Evolutionary conservation across 2,329 filamentous ascomycete genomes (phyloP).

Genomic region (Botrytis aclada): DNA sequence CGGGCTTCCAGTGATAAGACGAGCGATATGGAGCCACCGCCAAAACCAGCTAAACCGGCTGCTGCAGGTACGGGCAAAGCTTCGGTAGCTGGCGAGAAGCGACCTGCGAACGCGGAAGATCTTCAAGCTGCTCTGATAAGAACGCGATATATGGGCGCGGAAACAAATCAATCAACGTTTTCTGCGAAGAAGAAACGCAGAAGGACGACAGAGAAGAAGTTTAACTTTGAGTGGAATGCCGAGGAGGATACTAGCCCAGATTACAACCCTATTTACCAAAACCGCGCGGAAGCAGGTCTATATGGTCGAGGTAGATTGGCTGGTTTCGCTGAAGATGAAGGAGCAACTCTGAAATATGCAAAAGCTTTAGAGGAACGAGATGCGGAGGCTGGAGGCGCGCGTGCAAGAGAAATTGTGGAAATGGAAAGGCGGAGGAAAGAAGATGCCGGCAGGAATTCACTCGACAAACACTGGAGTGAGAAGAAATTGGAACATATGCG

Average conservation of each 20-base stretch:
- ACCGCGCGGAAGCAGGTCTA: slow-evolving; percentile 64
- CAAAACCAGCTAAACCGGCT: slow-evolving; percentile 27
- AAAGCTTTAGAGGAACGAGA: slow-evolving; percentile 73
- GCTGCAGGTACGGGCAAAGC: slow-evolving; percentile 32
- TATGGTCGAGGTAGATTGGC: slow-evolving; percentile 66
- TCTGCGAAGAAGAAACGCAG: slow-evolving; percentile 94
- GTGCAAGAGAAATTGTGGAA: slow-evolving; percentile 78
- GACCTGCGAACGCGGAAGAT: slow-evolving; percentile 48
- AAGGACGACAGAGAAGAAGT: slow-evolving; percentile 91
- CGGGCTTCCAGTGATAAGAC: slow-evolving; percentile 13
- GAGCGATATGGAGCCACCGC: slow-evolving; percentile 33
- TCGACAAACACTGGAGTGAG: slow-evolving; percentile 94
- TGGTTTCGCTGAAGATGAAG: slow-evolving; percentile 61
- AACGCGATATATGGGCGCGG: slow-evolving; percentile 86
- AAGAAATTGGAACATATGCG: slow-evolving; percentile 93
- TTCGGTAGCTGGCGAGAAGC: slow-evolving; percentile 39
- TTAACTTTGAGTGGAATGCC: slow-evolving; percentile 97
- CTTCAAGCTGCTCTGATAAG: slow-evolving; percentile 73
- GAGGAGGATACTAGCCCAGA: slow-evolving; percentile 88
- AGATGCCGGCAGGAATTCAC: slow-evolving; percentile 66
- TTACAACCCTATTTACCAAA: slow-evolving; percentile 77
- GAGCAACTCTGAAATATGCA: slow-evolving; percentile 56
- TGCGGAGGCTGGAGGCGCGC: slow-evolving; percentile 67
- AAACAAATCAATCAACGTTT: slow-evolving; percentile 82
- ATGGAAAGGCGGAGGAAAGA: slow-evolving; percentile 78